A percentile compares a stretch with the other conserved stretches of the same genome.
phyloP scores from a whole-genome alignment of 345 rosid genomes.

The Sapria himalayana region DNA sequence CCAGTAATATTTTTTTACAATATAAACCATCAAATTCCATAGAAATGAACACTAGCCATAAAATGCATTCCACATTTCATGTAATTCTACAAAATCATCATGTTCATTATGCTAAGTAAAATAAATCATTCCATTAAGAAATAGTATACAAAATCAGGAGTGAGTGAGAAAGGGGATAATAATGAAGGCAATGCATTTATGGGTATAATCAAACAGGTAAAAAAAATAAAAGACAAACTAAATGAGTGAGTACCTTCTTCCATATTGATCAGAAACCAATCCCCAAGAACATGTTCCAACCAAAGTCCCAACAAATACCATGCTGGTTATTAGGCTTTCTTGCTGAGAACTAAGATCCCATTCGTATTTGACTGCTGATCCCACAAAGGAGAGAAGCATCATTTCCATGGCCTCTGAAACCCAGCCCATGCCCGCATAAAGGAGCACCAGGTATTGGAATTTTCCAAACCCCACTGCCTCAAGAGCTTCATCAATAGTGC shows the following conservation, averaged over 20 bases:
- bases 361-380: slow-evolving; percentile 49
- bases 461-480: slow-evolving; percentile 62
- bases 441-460: slow-evolving; percentile 45
- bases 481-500: slow-evolving; percentile 80
- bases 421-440: slow-evolving; percentile 89
- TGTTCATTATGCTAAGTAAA: neutral
- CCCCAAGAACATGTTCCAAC: slow-evolving; percentile 89
- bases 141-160: neutral
- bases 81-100: too few species aligned
- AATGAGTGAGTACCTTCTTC: slow-evolving; percentile 39
- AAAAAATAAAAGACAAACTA: neutral
- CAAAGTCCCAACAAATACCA: slow-evolving; percentile 78
- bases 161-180: neutral
- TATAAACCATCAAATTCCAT: too few species aligned
- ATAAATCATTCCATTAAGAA: neutral
- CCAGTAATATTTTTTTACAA: too few species aligned
- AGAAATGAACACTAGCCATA: too few species aligned
- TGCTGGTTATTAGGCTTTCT: slow-evolving; percentile 54
- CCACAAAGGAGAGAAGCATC: slow-evolving; percentile 84
- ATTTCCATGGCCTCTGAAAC: slow-evolving; percentile 87
- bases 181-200: neutral
- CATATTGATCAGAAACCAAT: slow-evolving; percentile 53
- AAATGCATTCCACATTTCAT: too few species aligned
- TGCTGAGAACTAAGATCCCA: slow-evolving; percentile 59
- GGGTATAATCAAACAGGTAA: slow-evolving; percentile 1